phyloP scores from a whole-genome alignment of 148 eudicot genomes.

The Camellia sinensis region DNA sequence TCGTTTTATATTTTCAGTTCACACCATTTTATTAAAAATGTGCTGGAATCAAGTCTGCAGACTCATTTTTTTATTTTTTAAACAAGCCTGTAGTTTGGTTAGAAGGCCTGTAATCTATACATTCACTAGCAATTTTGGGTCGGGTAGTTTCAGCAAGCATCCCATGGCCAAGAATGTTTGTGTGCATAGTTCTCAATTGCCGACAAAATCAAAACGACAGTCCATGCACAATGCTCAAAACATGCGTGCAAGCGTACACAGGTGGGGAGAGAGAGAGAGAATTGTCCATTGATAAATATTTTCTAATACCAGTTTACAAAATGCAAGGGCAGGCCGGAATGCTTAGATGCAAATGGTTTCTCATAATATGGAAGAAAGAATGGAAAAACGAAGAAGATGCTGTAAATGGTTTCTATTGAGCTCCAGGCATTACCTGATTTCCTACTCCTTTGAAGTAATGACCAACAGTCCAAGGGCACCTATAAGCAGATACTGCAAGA shows the following conservation, averaged over 20 bases:
- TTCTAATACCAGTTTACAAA: background rate
- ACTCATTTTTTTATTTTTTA: too few relatives aligned
- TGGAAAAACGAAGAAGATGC: background rate
- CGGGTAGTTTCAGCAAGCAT: too few relatives aligned
- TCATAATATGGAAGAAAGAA: background rate
- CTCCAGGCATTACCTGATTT: background rate
- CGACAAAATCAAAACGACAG: too few relatives aligned
- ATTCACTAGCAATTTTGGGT: too few relatives aligned
- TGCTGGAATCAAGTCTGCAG: too few relatives aligned
- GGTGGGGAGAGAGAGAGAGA: background rate
- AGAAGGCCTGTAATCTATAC: too few relatives aligned
- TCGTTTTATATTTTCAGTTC: too few relatives aligned
- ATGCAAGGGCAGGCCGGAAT: background rate
- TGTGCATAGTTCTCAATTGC: too few relatives aligned
- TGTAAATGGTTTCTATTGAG: background rate
- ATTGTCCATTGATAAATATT: background rate
- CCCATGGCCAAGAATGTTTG: too few relatives aligned
- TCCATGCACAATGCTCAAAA: background rate
- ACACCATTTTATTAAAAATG: too few relatives aligned
- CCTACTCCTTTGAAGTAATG: slow-evolving; percentile 41
- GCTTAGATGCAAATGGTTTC: background rate
- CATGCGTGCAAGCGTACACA: background rate
- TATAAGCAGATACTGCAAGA: slow-evolving; percentile 46
- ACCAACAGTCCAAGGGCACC: slow-evolving; percentile 45
- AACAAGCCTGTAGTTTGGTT: too few relatives aligned